Evolutionary conservation across 257 asterid genomes (phyloP), one percentile per base, ranked within the genome.

Genomic region (Solanum peruvianum): DNA sequence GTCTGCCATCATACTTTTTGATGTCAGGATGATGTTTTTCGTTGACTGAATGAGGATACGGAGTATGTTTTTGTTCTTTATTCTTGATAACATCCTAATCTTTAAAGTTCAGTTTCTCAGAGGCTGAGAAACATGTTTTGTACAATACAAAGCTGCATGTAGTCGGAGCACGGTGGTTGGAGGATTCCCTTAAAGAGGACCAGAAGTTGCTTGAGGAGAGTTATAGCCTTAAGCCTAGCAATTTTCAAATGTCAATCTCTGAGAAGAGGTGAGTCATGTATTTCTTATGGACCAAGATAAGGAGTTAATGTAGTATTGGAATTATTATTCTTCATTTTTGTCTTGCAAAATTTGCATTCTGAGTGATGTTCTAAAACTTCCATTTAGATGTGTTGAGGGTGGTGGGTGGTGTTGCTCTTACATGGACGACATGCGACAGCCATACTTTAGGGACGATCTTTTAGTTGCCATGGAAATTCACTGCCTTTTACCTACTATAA

Each of bases 91-190:
- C 44, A 39, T 58, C 31, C 29, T 20, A 80, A 29, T 88, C 85
- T 89, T 80, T 87, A 25, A 47, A 71, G 78, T 64, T 76, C 95
- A 97, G 99, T 91, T 94, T 97, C 89, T 87, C 98, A 35, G 93
- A 75, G 91, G 88, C 84, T 39, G 94, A 95, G 87, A 92, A 88
- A 87, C 91, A 31, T 72, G 87, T 92, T 87, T 78, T 95, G 89
- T 88, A 62, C 87, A 85, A 91, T 78, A 89, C 84, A 89, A 89
- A 92, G 64, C 89, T 95, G 91, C 95, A 93, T 60, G 89, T 97
- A 76, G 96, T 95, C 9, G 86, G 90, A 81, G 94, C 97, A 41
- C 93, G 89, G 77, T 97, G 98, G 99, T 89, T 97, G 92, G 99
- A 94, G 70, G 97, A 94, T 85, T 94, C 93, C 91, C 87, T 93